These are phyloP conservation scores for Aspergillus bombycis DNA, from an alignment of 2,329 filamentous ascomycete genomes.

Conservation along the genomic window DNA sequence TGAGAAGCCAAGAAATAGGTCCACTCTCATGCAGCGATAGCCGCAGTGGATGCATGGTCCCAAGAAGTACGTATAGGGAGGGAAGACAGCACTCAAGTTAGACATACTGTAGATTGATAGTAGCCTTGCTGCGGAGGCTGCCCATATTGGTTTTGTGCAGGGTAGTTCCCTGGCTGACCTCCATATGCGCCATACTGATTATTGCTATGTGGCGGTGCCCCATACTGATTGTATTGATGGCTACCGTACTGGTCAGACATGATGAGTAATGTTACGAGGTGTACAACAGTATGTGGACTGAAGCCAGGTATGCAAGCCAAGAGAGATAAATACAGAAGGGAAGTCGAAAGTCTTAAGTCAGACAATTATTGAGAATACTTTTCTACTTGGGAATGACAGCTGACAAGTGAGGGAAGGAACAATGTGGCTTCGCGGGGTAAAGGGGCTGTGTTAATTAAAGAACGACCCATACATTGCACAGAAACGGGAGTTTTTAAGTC, in stretches of 20 bases:
- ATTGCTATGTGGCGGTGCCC: conserved; percentile 13
- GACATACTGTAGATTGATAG: conserved; percentile 15
- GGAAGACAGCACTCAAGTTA: not conserved
- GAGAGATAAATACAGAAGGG: not conserved
- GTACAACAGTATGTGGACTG: not conserved
- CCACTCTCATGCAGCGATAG: conserved; percentile 3
- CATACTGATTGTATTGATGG: conserved; percentile 29
- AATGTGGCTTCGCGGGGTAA: not conserved
- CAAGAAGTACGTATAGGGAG: not conserved
- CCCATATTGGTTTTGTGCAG: conserved; percentile 25
- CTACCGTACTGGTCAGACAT: conserved; percentile 23
- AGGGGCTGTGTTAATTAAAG: not conserved
- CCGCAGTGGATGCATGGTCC: not conserved
- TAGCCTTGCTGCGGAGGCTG: conserved; percentile 28
- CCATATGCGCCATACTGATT: conserved; percentile 18
- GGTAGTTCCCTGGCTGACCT: conserved; percentile 26
- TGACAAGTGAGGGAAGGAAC: conserved; percentile 3
- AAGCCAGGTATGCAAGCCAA: not conserved
- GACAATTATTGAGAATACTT: not conserved
- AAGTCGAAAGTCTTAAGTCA: not conserved
- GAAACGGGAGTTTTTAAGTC: not conserved
- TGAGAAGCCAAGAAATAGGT: not conserved
- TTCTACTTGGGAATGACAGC: not conserved
- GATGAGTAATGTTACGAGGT: not conserved
- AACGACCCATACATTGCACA: not conserved